These are phyloP conservation scores for Populus alba DNA, from an alignment of 345 rosid genomes.

Conservation along the genomic window DNA sequence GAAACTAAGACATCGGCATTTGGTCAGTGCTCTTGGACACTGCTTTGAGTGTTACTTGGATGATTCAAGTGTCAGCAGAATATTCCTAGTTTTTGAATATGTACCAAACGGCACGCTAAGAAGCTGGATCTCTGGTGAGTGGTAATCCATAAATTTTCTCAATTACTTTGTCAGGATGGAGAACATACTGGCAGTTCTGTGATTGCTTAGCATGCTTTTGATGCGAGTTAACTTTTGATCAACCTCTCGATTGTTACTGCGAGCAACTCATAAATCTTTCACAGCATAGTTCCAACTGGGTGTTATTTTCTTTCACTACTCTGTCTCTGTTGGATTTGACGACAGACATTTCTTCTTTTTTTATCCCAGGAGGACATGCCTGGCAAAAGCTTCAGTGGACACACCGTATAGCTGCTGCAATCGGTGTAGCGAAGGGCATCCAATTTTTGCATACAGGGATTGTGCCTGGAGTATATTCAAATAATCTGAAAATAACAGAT, in stretches of 20 bases:
- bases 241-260: neutral
- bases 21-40: constrained; percentile 89
- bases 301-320: neutral
- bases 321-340: neutral
- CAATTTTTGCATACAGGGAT: constrained; percentile 90
- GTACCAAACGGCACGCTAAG: constrained; percentile 83
- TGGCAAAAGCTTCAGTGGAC: constrained; percentile 61
- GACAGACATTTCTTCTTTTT: neutral
- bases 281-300: neutral
- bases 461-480: constrained; percentile 76
- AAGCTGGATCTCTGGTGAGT: constrained; percentile 88
- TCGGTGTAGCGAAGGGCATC: constrained; percentile 87
- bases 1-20: constrained; percentile 79
- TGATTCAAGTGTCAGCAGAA: constrained; percentile 91
- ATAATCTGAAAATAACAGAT: constrained; percentile 77
- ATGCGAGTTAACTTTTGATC: neutral
- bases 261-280: neutral
- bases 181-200: neutral
- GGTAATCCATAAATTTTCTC: constrained; percentile 42
- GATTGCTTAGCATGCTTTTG: neutral
- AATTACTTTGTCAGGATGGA: neutral
- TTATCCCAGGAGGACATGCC: constrained; percentile 39
- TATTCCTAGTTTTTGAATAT: constrained; percentile 79
- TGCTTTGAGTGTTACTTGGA: constrained; percentile 92
- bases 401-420: constrained; percentile 75